A percentile compares a stretch with the other conserved stretches of the same genome.
Evolutionary conservation across 2,329 filamentous ascomycete genomes (phyloP).

Genomic region (Paracoccidioides brasiliensis): DNA sequence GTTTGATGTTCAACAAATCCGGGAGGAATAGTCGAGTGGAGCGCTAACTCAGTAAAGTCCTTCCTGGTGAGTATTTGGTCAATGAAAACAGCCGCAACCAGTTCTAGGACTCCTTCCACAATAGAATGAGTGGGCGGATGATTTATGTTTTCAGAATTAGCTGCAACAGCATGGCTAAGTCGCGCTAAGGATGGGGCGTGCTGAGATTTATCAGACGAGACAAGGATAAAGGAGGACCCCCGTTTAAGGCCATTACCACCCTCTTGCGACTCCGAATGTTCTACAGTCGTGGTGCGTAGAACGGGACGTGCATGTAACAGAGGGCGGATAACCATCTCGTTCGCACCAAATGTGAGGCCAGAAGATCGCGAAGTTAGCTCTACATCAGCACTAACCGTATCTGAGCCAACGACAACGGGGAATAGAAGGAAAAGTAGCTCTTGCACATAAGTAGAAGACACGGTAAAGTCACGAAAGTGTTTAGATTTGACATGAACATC

Average conservation of each 20-base stretch:
- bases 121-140: slow-evolving; percentile 49
- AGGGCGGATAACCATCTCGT: slow-evolving; percentile 70
- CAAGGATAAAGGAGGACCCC: slow-evolving; percentile 80
- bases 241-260: slow-evolving; percentile 54
- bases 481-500: slow-evolving; percentile 64
- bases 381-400: slow-evolving; percentile 67
- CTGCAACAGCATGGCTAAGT: slow-evolving; percentile 50
- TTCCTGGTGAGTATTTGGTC: slow-evolving; percentile 78
- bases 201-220: slow-evolving; percentile 56
- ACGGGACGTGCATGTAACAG: slow-evolving; percentile 54
- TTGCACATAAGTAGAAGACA: slow-evolving; percentile 68
- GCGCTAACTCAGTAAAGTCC: slow-evolving; percentile 75
- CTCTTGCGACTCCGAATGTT: slow-evolving; percentile 34
- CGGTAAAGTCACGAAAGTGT: slow-evolving; percentile 70
- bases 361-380: slow-evolving; percentile 79
- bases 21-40: slow-evolving; percentile 79
- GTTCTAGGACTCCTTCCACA: slow-evolving; percentile 61
- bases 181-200: slow-evolving; percentile 47
- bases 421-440: slow-evolving; percentile 69
- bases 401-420: slow-evolving; percentile 74
- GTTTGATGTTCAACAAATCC: slow-evolving; percentile 91
- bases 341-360: slow-evolving; percentile 69
- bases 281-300: slow-evolving; percentile 56
- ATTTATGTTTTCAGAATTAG: slow-evolving; percentile 40
- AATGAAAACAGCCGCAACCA: slow-evolving; percentile 67